phyloP scores from a whole-genome alignment of 257 asterid genomes.

The Rauvolfia tetraphylla region DNA sequence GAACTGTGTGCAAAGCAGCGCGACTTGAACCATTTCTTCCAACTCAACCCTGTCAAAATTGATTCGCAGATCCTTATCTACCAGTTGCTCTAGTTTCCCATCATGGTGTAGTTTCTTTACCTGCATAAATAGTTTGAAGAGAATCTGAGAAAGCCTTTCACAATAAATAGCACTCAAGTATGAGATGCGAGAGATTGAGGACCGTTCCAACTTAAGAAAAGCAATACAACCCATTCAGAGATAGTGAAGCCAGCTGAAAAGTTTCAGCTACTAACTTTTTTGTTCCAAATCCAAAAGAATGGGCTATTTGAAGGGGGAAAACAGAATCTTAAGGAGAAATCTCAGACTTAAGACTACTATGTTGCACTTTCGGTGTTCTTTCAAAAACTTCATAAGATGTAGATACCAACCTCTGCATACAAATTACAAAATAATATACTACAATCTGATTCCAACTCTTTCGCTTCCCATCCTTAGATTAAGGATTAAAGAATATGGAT shows the following conservation, averaged over 20 bases:
- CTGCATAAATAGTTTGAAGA: constrained; percentile 27
- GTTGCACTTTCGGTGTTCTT: too few relatives aligned
- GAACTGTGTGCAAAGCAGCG: constrained; percentile 78
- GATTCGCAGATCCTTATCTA: constrained; percentile 61
- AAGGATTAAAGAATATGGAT: not conserved
- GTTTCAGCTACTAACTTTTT: too few relatives aligned
- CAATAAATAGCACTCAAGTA: not conserved
- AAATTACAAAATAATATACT: too few relatives aligned
- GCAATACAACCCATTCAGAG: not conserved
- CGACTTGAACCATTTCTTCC: constrained; percentile 83
- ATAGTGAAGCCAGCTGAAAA: not conserved
- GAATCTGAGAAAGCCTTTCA: not conserved
- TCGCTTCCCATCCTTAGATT: not conserved
- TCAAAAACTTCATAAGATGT: not conserved
- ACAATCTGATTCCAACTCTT: not conserved
- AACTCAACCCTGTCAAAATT: constrained; percentile 57
- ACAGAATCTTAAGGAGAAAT: not conserved
- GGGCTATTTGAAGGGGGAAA: not conserved
- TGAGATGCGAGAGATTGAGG: not conserved
- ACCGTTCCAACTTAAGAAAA: not conserved
- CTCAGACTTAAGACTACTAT: not conserved
- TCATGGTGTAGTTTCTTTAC: constrained; percentile 83
- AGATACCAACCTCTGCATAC: not conserved
- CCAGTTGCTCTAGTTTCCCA: constrained; percentile 61
- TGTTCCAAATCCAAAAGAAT: not conserved